These are phyloP conservation scores for Ampelomyces quisqualis DNA, from an alignment of 2,329 filamentous ascomycete genomes.

Conservation along the genomic window DNA sequence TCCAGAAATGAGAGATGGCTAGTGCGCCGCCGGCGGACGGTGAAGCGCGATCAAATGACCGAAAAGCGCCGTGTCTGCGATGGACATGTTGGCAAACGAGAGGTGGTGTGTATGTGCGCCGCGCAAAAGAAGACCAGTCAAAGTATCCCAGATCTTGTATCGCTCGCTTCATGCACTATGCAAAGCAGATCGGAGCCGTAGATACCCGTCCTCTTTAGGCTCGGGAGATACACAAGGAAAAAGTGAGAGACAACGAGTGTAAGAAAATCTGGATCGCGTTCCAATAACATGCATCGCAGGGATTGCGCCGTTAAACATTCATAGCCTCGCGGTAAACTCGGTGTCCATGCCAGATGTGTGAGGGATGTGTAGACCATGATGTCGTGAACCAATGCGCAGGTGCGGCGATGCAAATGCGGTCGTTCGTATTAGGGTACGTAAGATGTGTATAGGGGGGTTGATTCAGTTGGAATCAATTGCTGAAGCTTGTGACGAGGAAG, in stretches of 20 bases:
- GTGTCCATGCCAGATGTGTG: constrained; percentile 39
- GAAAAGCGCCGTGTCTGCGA: too few relatives aligned
- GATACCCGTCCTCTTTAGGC: constrained; percentile 33
- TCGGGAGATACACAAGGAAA: constrained; percentile 19
- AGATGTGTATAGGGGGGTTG: constrained; percentile 15
- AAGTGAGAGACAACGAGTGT: constrained; percentile 32
- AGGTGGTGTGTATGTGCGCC: constrained; percentile 22
- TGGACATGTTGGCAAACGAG: constrained; percentile 19
- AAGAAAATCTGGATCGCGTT: constrained; percentile 36
- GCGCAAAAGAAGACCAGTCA: constrained; percentile 24
- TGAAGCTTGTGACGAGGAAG: constrained; percentile 25
- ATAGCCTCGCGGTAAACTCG: constrained; percentile 42
- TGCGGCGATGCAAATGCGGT: constrained; percentile 15
- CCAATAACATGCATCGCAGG: constrained; percentile 32
- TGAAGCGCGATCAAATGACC: too few relatives aligned
- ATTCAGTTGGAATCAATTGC: constrained; percentile 9
- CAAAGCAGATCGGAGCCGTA: constrained; percentile 19
- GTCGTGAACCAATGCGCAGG: constrained; percentile 36
- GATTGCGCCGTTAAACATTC: constrained; percentile 43
- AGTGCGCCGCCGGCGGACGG: too few relatives aligned
- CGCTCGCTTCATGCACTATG: constrained; percentile 14
- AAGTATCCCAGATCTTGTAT: constrained; percentile 29
- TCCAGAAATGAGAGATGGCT: constrained; percentile 1
- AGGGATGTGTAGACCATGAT: constrained; percentile 35
- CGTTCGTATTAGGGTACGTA: constrained; percentile 23